Conservation (phyloP, 78 protist species). For the Dictyostelium brefeldianum region DNA sequence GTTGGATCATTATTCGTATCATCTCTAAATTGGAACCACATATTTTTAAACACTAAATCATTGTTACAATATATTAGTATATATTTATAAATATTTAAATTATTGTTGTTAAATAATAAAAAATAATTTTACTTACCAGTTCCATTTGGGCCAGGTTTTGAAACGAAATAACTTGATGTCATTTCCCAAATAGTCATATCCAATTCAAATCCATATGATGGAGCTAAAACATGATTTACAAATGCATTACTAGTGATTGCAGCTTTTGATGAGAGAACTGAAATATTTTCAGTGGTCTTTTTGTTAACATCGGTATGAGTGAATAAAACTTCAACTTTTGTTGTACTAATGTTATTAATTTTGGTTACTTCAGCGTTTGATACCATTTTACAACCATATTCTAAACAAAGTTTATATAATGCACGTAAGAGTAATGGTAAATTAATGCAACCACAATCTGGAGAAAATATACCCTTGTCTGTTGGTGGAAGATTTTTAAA, state of each 20-base stretch:
- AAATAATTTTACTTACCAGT: background rate
- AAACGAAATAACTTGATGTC: background rate
- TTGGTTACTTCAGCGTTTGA: background rate
- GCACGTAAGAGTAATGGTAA: slow-evolving; percentile 16
- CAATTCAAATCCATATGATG: slow-evolving; percentile 22
- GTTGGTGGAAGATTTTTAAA: background rate
- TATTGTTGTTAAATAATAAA: background rate
- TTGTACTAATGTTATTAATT: background rate
- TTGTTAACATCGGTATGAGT: background rate
- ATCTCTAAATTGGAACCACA: slow-evolving; percentile 20
- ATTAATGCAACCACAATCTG: slow-evolving; percentile 13
- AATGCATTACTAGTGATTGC: background rate
- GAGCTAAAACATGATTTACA: background rate
- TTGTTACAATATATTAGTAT: background rate
- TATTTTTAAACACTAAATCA: background rate
- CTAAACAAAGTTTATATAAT: background rate
- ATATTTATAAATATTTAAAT: background rate
- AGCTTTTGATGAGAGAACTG: background rate
- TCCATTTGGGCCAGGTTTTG: slow-evolving; percentile 12
- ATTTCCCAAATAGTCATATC: slow-evolving; percentile 32
- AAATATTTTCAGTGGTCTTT: background rate
- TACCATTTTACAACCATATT: slow-evolving; percentile 21
- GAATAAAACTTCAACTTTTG: background rate
- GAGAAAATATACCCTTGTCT: background rate
- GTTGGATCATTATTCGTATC: background rate